These are phyloP conservation scores for Pochonia chlamydosporia DNA, from an alignment of 2,329 filamentous ascomycete species.

Conservation along the genomic window DNA sequence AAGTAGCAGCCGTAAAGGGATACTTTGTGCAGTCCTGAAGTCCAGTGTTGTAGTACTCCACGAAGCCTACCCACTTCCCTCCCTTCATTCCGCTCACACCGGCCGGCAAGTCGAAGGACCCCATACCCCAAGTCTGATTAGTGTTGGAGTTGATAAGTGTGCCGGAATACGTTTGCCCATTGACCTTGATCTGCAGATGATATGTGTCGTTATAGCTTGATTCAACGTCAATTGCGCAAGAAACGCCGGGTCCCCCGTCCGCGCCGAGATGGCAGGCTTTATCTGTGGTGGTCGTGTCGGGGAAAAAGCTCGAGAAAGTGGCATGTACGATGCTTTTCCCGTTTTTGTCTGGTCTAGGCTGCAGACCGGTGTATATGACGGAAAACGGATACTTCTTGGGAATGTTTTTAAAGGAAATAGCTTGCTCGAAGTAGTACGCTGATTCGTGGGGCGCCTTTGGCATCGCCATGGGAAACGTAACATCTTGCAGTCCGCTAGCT, in stretches of 20 bases:
- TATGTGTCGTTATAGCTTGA: neutral
- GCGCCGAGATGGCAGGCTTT: neutral
- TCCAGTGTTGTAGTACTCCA: neutral
- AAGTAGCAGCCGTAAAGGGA: neutral
- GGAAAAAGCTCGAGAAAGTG: neutral
- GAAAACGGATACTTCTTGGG: neutral
- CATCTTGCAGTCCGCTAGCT: neutral
- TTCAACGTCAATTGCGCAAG: neutral
- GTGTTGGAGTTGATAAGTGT: neutral
- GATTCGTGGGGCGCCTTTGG: neutral
- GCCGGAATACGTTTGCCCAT: neutral
- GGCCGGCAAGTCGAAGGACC: neutral
- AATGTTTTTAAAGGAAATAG: neutral
- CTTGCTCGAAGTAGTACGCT: neutral
- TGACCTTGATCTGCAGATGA: neutral
- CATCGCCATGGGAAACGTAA: neutral
- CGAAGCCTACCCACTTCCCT: neutral
- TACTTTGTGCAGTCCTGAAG: neutral
- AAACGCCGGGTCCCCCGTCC: neutral
- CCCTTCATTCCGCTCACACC: neutral
- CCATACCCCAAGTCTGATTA: neutral
- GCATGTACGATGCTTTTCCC: neutral
- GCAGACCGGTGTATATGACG: neutral
- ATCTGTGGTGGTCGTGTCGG: neutral
- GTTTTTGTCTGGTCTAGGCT: neutral